These are phyloP conservation scores for Suhomyces maxii DNA, from an alignment of 1,139 yeast species.

Conservation along the genomic window DNA sequence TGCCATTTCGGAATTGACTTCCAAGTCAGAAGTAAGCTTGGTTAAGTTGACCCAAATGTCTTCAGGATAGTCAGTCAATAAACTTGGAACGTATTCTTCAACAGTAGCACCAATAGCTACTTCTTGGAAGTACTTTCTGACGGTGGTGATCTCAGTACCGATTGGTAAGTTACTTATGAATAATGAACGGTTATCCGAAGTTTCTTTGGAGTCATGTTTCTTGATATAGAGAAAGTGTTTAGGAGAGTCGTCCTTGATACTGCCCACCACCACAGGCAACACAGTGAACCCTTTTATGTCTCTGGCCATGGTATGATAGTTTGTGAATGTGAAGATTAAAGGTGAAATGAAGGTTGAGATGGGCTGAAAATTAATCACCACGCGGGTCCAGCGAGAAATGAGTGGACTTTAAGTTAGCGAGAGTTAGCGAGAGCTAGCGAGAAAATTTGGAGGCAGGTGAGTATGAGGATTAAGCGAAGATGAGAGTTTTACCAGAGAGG, in stretches of 20 bases:
- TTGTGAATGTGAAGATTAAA: neutral
- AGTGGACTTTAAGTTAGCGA: no score
- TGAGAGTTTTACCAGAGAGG: no score
- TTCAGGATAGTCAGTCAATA: constrained; percentile 42
- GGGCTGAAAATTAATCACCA: neutral
- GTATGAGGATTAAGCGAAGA: no score
- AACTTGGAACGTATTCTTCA: constrained; percentile 45
- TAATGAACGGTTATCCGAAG: constrained; percentile 43
- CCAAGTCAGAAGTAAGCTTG: constrained; percentile 60
- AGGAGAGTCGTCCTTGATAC: constrained; percentile 25
- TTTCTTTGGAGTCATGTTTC: constrained; percentile 56
- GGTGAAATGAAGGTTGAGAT: neutral
- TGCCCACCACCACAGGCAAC: constrained; percentile 35
- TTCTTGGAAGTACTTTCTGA: constrained; percentile 59
- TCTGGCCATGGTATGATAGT: constrained; percentile 2
- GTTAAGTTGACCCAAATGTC: constrained; percentile 61
- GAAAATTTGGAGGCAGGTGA: no score
- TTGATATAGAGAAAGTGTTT: constrained; percentile 59
- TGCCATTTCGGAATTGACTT: constrained; percentile 27
- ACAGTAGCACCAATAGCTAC: constrained; percentile 63
- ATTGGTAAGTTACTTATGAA: constrained; percentile 80
- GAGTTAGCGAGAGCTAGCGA: no score
- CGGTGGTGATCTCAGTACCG: constrained; percentile 49
- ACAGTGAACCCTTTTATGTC: constrained; percentile 59
- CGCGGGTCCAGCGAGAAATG: neutral